Evolutionary conservation across 441 rosid species (phyloP).

Genomic region (Daphne laureola): DNA sequence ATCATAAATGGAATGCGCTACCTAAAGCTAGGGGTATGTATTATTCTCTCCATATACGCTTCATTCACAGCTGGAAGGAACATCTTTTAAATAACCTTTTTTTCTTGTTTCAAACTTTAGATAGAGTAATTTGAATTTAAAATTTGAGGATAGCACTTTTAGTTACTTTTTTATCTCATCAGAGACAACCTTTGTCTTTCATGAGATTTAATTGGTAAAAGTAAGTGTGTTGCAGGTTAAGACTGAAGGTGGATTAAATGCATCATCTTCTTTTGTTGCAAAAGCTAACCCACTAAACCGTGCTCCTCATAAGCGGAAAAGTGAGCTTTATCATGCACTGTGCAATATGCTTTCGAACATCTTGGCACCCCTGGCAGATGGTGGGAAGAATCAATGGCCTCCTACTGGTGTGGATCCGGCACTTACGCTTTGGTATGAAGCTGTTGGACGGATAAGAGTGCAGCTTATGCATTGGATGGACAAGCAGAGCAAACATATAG

Average conservation of each 20-base stretch:
- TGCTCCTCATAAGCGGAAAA: conserved; percentile 88
- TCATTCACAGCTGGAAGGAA: too few species aligned
- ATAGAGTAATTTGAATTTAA: too few species aligned
- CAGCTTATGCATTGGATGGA: conserved; percentile 97
- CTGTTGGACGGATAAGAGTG: conserved; percentile 87
- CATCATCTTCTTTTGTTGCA: conserved; percentile 96
- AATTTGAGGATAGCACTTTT: too few species aligned
- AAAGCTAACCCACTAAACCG: conserved; percentile 96
- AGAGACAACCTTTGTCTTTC: not conserved
- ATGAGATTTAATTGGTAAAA: conserved; percentile 24
- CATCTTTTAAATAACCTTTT: too few species aligned
- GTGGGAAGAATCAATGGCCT: conserved; percentile 97
- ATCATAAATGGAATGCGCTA: conserved; percentile 99
- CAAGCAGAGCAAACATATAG: conserved; percentile 95
- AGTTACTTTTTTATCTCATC: too few species aligned
- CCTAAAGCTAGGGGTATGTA: conserved; percentile 92
- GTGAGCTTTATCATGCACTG: conserved; percentile 95
- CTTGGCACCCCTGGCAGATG: conserved; percentile 93
- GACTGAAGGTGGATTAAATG: conserved; percentile 97
- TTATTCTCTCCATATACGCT: conserved; percentile 12
- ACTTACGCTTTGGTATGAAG: conserved; percentile 91
- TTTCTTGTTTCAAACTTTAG: too few species aligned
- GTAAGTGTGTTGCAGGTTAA: conserved; percentile 56
- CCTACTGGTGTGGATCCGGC: conserved; percentile 96
- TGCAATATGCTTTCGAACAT: conserved; percentile 99